Evolutionary conservation across 768 basidiomycete genomes (phyloP).

Genomic region (Epithele typhae): DNA sequence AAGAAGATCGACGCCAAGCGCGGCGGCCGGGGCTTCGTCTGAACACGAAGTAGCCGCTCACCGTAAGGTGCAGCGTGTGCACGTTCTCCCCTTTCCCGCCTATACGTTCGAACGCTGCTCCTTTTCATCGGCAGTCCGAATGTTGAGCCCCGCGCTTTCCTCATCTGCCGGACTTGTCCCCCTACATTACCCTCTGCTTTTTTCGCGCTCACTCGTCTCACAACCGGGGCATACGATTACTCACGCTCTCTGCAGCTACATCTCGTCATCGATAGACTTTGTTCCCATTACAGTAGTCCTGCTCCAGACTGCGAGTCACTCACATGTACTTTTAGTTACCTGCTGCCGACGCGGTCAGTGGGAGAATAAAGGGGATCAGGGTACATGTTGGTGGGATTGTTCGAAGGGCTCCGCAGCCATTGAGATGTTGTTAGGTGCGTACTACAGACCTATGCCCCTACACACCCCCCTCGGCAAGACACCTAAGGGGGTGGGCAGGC

Average conservation of each 20-base stretch:
- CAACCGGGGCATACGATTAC: no score
- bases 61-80: not conserved
- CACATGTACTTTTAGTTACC: slow-evolving; percentile 16
- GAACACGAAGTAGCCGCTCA: slow-evolving; percentile 9
- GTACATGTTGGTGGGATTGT: slow-evolving; percentile 1
- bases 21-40: slow-evolving; percentile 84
- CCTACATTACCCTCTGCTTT: not conserved
- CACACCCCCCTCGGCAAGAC: no score
- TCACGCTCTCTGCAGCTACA: no score
- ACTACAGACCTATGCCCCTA: no score
- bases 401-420: no score
- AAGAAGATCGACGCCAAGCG: slow-evolving; percentile 87
- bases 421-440: no score
- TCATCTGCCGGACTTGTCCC: no score
- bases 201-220: not conserved
- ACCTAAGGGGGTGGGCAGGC: no score
- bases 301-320: slow-evolving; percentile 11
- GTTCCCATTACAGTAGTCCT: not conserved
- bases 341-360: slow-evolving; percentile 12
- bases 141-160: no score
- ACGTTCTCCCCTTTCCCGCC: no score
- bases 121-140: not conserved
- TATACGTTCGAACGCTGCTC: not conserved
- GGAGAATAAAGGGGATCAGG: slow-evolving; percentile 19
- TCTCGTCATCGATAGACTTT: slow-evolving; percentile 4